Evolutionary conservation across 176 grass and related monocot species (phyloP), one percentile per base, ranked within the genome.

Genomic region (Tuctoria greenei): DNA sequence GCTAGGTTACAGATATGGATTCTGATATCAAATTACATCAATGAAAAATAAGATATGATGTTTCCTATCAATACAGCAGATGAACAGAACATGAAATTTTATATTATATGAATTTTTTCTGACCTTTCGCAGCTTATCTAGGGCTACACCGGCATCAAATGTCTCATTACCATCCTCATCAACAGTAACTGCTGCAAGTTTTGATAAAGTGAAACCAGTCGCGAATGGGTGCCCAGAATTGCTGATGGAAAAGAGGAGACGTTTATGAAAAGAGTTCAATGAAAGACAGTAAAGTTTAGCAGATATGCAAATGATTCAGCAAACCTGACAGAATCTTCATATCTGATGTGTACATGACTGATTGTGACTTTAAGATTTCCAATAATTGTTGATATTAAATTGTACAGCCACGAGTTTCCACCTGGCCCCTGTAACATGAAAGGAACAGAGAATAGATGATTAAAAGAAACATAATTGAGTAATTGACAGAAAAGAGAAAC

Each of bases 351-450:
- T 55, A 98, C 91, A 45, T 98, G 94, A 81, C 91, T 94, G 55
- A 98, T 93, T 65, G 91, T 98, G 74, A 98, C 86, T 94, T 98
- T 98, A 60, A 98, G 89, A 74, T 98, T 98, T 80, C 95, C 95
- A 69, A 98, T 89, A 61, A 98, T 91, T 78, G 95, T 98, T 36
- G 88, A 86, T 75, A 93, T 86, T 35, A 98, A 83, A 85, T 90
- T 91, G 80, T 90, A 88, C 42, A 98, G 71, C 95, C 95, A 98
- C 55, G 94, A 90, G 71, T 84, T 93, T 83, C 89, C 89, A 86
- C 84, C 74, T 54, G 89, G 79, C 61, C 68, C 65, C 95, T 98
- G 83, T 16, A 64, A 77, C 42, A 66, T 76, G 27, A 25, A 61
- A 61, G 81, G 16, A 79, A 47, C 14, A 62, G 38, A 23, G 39